Evolutionary conservation across 768 basidiomycete genomes (phyloP), one percentile per base, ranked within the genome.

Genomic region (Saitozyma podzolica): DNA sequence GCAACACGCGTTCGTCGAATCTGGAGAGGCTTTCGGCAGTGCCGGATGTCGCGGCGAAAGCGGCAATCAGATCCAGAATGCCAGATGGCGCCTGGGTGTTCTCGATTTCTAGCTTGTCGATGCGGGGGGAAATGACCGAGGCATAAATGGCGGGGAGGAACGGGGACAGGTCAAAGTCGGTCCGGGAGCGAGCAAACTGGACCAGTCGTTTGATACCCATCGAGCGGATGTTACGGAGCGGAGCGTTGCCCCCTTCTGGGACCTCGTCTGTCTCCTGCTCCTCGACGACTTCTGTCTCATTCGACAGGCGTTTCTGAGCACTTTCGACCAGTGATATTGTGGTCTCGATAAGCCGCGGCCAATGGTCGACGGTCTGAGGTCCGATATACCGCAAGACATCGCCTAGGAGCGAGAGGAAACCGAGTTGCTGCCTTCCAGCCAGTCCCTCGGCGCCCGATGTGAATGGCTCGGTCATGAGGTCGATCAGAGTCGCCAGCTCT

Each of bases 11-110:
- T 2, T 80, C 67, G 70, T 97, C 89, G 73, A 86, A 89, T 20
- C 85, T 81, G 50, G 88, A 86, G 37, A 98, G 82, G 75, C 86
- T 87, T 9, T 76, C 74, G n/a, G 84, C 82, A 63, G 87, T 84
- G 11, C 86, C 82, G 2, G 81, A 82, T 16, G 84, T 82, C 14
- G 82, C 76, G 0, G 90, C 85, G 89, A 93, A 94, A 7, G 84
- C 81, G 61, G 86, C 84, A 80, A 96, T 89, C 19, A 97, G 82
- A 45, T 96, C 92, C 49, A 99, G 81, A 16, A 95, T 82, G 0
- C 90, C 87, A 0, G 93, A 95, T 0, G 95, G 93, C 0, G 91
- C 84, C 77, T 97, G 95, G 0, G 89, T 91, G 70, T 94, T 98
- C 78, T 98, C 96, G 49, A 80, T 83, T 62, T 89, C 87, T 29